A percentile compares a stretch with the other conserved stretches of the same genome.
Conservation (phyloP, 108 stramenopile species). For the Skeletonema menzelii region DNA sequence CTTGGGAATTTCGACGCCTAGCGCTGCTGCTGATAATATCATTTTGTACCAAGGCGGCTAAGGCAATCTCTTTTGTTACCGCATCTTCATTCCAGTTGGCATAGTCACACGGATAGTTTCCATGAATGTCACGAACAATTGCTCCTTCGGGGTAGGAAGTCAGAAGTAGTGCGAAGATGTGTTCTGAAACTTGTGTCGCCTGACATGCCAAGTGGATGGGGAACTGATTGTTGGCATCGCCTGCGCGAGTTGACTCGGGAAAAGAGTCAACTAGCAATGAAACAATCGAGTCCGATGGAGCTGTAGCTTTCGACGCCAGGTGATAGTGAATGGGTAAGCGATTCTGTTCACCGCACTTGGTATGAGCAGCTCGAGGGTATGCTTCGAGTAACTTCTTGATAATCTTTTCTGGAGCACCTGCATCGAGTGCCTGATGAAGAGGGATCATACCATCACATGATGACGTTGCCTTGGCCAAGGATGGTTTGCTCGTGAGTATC, state of each 20-base stretch:
- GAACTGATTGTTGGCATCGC: background rate
- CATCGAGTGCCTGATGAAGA: background rate
- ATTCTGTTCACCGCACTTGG: background rate
- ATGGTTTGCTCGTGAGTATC: background rate
- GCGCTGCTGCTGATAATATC: too few species aligned
- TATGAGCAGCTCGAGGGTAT: background rate
- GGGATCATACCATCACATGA: background rate
- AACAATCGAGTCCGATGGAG: background rate
- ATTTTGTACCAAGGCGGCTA: background rate
- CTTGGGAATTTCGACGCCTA: too few species aligned
- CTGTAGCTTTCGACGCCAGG: background rate
- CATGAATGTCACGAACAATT: background rate
- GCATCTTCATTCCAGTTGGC: background rate
- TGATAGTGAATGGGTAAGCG: background rate
- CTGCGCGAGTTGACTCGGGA: background rate
- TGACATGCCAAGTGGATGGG: slow-evolving; percentile 1
- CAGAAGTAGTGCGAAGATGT: background rate
- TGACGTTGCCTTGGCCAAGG: background rate
- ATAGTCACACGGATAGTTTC: background rate
- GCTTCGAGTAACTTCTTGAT: background rate
- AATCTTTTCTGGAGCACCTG: background rate
- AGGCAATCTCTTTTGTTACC: background rate
- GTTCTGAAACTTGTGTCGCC: background rate
- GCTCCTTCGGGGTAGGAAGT: background rate
- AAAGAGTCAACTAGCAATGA: background rate